Base-by-base conservation (phyloP, 805 yeast species). In the Nakazawaea wyomingensis region DNA sequence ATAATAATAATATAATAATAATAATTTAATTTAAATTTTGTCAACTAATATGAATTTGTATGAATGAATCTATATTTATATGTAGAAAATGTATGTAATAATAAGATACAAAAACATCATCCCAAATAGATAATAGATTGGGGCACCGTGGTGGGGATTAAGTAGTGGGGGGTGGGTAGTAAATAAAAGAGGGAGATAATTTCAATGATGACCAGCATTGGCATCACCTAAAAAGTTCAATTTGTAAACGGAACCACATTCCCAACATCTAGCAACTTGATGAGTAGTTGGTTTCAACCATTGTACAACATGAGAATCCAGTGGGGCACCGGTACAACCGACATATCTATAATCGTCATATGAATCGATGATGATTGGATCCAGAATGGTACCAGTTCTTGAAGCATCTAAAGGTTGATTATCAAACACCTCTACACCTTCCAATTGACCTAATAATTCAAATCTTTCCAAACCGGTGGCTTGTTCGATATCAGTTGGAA, bases 401-500 rank as follows among this genome's bases (percentile, higher is more conserved):
- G 88, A 82, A 52, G 89, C 68, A 51, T 87, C 87, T 61, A 93
- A 79, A 54, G 95, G 93, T 65, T 82, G 84, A 60, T 80, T 73
- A 74, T 93, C 98, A 68, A 85, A 86, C 50, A 93, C 76, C 58
- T 93, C 97, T 54, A 91, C 77, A 78, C 99, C 99, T 68, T 90
- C 96, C 63, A 86, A 71, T 69, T 88, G 85, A 72, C 95, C 97
- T 59, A 93, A 78, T 55, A 85, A 66, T 76, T 93, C 99, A 54
- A 90, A 76, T 80, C 99, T 89, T 70, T 86, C 98, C 61, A 91
- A 74, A 85, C 99, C 99, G 40, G 99, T 93, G 58, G 97, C 89
- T 74, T 91, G 98, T 60, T 93, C 96, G 54, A 86, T 63, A 66
- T 90, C 96, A 48, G 96, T 80, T 65, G 98, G 97, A 61, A 93